phyloP scores from a whole-genome alignment of 371 early-diverging fungal genomes.

The Zychaea mexicana region DNA sequence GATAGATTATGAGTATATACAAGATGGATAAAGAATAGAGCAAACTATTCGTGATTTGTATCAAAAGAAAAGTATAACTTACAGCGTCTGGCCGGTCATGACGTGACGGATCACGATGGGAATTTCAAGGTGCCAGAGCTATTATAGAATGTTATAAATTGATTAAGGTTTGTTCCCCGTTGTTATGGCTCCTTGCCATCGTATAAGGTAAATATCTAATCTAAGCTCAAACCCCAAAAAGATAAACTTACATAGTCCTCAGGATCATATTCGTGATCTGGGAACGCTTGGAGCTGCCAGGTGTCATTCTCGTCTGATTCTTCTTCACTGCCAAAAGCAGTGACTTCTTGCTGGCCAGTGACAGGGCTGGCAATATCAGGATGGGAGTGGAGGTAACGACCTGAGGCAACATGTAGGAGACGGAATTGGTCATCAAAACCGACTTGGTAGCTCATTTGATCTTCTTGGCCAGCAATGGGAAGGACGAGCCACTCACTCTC shows the following conservation, averaged over 20 bases:
- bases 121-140: slow-evolving; percentile 55
- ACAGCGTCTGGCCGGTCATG: slow-evolving; percentile 51
- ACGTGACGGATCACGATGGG: slow-evolving; percentile 53
- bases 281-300: slow-evolving; percentile 60
- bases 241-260: slow-evolving; percentile 24
- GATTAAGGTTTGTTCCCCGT: no score
- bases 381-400: slow-evolving; percentile 63
- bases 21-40: no score
- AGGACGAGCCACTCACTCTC: slow-evolving; percentile 46
- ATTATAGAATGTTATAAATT: no score
- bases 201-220: no score
- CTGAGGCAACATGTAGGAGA: slow-evolving; percentile 51
- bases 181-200: no score
- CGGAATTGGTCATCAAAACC: slow-evolving; percentile 57
- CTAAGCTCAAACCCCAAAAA: no score
- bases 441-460: slow-evolving; percentile 44
- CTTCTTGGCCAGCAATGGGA: slow-evolving; percentile 36
- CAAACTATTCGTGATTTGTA: no score
- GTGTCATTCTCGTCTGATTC: slow-evolving; percentile 60
- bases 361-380: slow-evolving; percentile 47
- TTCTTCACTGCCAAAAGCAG: slow-evolving; percentile 53
- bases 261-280: slow-evolving; percentile 41
- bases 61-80: slow-evolving; percentile 15
- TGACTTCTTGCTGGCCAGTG: slow-evolving; percentile 64
- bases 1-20: not conserved